These are phyloP conservation scores for Rubia tinctorum DNA, from an alignment of 305 asterid species.

Conservation along the genomic window DNA sequence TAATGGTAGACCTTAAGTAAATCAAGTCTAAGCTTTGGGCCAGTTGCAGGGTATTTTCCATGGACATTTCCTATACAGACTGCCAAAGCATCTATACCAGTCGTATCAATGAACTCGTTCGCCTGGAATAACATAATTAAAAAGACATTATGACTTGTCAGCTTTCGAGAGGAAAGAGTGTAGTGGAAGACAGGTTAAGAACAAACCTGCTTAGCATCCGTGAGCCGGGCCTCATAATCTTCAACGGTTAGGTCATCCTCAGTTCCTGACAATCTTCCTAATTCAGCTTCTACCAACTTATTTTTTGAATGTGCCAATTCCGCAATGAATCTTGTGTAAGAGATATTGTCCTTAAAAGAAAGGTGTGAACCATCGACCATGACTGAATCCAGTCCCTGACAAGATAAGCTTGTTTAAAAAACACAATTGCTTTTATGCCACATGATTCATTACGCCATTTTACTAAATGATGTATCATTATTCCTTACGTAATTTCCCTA, in stretches of 20 bases:
- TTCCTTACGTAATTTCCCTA: not conserved
- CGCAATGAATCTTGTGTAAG: constrained; percentile 69
- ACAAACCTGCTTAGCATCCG: constrained; percentile 78
- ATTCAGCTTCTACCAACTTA: constrained; percentile 87
- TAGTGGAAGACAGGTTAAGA: not conserved
- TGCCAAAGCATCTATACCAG: constrained; percentile 93
- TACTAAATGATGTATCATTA: not conserved
- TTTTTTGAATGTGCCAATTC: constrained; percentile 58
- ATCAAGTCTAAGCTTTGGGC: constrained; percentile 89
- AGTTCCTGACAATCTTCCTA: constrained; percentile 97
- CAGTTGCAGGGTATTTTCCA: constrained; percentile 84
- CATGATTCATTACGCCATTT: not conserved
- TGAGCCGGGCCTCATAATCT: constrained; percentile 85
- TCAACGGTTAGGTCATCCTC: constrained; percentile 91
- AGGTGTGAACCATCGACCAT: constrained; percentile 98
- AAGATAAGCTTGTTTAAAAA: constrained; percentile 5
- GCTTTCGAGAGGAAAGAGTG: not conserved
- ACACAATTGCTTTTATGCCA: not conserved
- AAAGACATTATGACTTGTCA: constrained; percentile 10
- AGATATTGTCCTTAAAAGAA: constrained; percentile 65
- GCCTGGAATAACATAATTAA: constrained; percentile 57
- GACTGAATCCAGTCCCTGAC: constrained; percentile 87
- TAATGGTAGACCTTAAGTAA: constrained; percentile 67
- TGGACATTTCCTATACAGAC: constrained; percentile 98
- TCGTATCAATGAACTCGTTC: constrained; percentile 69